Conservation (phyloP, 1,284 basidiomycete species). For the Rhodofomes roseus region DNA sequence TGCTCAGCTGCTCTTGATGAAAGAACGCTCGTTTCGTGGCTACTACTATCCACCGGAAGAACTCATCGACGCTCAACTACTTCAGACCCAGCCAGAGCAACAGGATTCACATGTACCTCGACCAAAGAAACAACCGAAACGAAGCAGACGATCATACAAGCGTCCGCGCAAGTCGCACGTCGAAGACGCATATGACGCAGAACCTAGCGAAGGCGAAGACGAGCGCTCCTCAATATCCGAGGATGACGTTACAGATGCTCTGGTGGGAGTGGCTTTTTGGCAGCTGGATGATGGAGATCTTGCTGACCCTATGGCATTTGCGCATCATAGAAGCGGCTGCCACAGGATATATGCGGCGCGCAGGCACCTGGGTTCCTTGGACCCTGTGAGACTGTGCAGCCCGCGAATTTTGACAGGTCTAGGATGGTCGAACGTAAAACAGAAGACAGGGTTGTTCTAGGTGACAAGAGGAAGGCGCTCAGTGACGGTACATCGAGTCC, state of each 20-base stretch:
- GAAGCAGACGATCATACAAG: not conserved
- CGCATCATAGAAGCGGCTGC: too few species aligned
- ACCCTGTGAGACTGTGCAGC: not conserved
- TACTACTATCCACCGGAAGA: not conserved
- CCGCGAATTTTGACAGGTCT: not conserved
- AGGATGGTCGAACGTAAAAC: not conserved
- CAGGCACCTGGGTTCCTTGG: not conserved
- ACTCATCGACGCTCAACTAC: not conserved
- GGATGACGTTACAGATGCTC: too few species aligned
- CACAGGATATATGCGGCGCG: not conserved
- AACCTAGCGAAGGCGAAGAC: constrained; percentile 4
- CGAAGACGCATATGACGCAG: constrained; percentile 6
- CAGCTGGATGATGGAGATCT: not conserved
- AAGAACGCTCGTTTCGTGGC: not conserved
- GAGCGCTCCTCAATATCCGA: not conserved
- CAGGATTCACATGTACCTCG: not conserved
- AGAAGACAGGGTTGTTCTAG: not conserved
- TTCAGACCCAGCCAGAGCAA: too few species aligned
- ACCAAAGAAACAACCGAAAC: not conserved
- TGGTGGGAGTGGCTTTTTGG: not conserved
- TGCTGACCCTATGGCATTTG: too few species aligned
- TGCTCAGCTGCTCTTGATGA: not conserved
- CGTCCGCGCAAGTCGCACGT: not conserved
- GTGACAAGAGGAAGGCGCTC: not conserved
- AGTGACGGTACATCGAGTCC: not conserved